Conservation (phyloP, 2,329 filamentous ascomycete genomes). For the Colletotrichum spinosum region DNA sequence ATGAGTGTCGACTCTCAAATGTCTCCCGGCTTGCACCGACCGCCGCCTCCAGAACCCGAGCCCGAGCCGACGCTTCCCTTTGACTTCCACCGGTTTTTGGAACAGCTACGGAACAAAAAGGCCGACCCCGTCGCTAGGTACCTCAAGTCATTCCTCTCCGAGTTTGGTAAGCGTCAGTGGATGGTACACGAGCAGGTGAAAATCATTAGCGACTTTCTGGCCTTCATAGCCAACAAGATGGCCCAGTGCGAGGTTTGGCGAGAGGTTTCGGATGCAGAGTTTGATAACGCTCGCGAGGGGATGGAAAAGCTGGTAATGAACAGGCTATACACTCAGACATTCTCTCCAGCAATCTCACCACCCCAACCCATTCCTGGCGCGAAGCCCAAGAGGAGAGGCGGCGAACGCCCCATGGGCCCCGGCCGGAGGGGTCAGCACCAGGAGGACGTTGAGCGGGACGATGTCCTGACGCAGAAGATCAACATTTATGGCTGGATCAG, state of each 20-base stretch:
- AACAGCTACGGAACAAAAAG: conserved; percentile 94
- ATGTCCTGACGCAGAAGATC: conserved; percentile 96
- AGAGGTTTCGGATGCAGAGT: conserved; percentile 94
- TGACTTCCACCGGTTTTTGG: conserved; percentile 96
- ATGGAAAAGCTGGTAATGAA: conserved; percentile 99
- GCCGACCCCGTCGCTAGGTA: conserved; percentile 98
- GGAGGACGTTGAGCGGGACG: conserved; percentile 96
- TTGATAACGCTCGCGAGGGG: conserved; percentile 96
- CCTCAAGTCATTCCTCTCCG: conserved; percentile 90
- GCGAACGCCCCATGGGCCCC: conserved; percentile 77
- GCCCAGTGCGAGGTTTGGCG: conserved; percentile 96
- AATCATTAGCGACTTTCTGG: conserved; percentile 95
- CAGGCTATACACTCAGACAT: conserved; percentile 92
- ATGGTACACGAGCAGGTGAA: conserved; percentile 99
- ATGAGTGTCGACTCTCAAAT: conserved; percentile 50
- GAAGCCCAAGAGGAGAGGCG: conserved; percentile 75
- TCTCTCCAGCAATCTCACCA: conserved; percentile 90
- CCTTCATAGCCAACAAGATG: conserved; percentile 99
- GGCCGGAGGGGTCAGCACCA: conserved; percentile 96
- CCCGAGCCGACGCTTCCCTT: conserved; percentile 90
- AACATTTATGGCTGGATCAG: conserved; percentile 95
- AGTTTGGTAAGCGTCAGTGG: conserved; percentile 98
- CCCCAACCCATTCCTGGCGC: conserved; percentile 78
- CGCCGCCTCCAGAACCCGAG: conserved; percentile 78
- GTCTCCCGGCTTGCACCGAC: conserved; percentile 66